These are phyloP conservation scores for Anaeromyces robustus DNA, from an alignment of 192 early-diverging fungal genomes.

Conservation along the genomic window DNA sequence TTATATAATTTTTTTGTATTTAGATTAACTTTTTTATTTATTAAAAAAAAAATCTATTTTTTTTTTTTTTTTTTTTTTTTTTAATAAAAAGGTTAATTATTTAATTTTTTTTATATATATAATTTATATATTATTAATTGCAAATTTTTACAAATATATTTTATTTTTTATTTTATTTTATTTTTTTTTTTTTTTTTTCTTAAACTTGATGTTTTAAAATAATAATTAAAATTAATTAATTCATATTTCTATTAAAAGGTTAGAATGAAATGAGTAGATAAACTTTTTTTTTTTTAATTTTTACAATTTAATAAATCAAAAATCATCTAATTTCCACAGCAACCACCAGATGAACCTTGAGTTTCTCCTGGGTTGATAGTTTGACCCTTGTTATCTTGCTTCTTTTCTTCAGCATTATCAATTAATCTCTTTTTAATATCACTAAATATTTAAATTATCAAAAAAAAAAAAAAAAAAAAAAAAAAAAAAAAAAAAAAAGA, in stretches of 20 bases:
- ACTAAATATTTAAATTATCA: conserved; percentile 18
- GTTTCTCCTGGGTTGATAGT: neutral
- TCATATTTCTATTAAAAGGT: neutral
- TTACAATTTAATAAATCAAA: neutral
- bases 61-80: too few relatives aligned
- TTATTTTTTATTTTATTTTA: neutral
- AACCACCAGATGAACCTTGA: neutral
- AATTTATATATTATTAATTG: neutral
- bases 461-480: too few relatives aligned
- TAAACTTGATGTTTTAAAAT: too few relatives aligned
- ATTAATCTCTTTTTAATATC: conserved; percentile 98
- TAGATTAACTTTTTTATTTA: too few relatives aligned
- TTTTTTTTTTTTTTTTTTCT: too few relatives aligned
- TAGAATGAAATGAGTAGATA: neutral
- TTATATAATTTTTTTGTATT: too few relatives aligned
- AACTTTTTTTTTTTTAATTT: neutral
- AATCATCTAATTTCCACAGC: neutral
- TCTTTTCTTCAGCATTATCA: conserved; percentile 57
- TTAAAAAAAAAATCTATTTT: too few relatives aligned
- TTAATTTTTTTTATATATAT: neutral
- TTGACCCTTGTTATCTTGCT: neutral
- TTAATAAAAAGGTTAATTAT: too few relatives aligned
- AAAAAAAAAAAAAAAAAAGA: too few relatives aligned
- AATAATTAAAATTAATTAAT: neutral
- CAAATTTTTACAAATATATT: neutral